A percentile compares a stretch with the other conserved stretches of the same genome.
Conservation (phyloP, 331 rosid genomes). For the Quercus lobata region DNA sequence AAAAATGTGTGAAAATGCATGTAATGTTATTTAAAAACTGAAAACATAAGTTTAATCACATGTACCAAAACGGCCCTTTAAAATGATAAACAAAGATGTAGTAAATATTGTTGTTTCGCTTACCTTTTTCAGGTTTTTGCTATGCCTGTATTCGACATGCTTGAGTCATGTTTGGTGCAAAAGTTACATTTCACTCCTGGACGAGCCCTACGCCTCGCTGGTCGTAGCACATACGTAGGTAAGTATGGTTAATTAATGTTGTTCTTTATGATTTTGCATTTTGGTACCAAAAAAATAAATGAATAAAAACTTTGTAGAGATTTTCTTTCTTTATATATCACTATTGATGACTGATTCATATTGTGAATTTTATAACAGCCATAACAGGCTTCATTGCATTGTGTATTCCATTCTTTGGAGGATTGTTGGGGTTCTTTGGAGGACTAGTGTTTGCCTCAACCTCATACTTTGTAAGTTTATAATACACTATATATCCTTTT, state of each 20-base stretch:
- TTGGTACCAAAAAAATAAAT: too few species aligned
- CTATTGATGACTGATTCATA: neutral
- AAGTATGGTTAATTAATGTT: conserved; percentile 1
- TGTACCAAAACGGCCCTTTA: too few species aligned
- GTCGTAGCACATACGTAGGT: conserved; percentile 49
- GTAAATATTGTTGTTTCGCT: too few species aligned
- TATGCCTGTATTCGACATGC: conserved; percentile 60
- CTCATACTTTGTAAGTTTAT: conserved; percentile 50
- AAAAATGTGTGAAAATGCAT: too few species aligned
- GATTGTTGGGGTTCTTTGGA: conserved; percentile 68
- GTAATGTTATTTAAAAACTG: too few species aligned
- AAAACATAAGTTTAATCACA: too few species aligned
- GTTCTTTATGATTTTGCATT: too few species aligned
- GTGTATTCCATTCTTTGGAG: conserved; percentile 73
- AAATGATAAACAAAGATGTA: too few species aligned
- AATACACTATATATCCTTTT: neutral
- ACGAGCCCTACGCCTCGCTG: conserved; percentile 22
- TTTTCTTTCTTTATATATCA: neutral
- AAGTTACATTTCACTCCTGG: conserved; percentile 28
- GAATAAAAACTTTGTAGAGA: neutral
- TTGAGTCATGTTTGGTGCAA: conserved; percentile 45
- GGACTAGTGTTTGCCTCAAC: conserved; percentile 71
- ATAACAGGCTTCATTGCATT: conserved; percentile 37
- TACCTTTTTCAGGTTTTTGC: conserved; percentile 38
- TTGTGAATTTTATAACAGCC: conserved; percentile 15